Percentiles rank a stretch among this genome's conserved stretches.
These are phyloP conservation scores for Terana coerulea DNA, from an alignment of 768 basidiomycete species.

Conservation along the genomic window DNA sequence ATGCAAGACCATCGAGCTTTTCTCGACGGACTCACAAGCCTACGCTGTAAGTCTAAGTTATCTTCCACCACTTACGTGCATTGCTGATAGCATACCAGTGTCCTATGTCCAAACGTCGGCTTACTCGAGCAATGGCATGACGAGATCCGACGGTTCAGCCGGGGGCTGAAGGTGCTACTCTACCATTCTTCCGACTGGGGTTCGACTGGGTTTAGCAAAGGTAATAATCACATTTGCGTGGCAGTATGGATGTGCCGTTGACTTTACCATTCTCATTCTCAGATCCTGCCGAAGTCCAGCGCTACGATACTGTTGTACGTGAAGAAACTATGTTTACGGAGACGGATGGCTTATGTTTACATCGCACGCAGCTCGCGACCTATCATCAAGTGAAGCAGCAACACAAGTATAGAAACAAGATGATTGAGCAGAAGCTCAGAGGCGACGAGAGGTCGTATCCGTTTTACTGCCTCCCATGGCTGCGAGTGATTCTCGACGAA, in stretches of 20 bases:
- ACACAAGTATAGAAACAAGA: too few species aligned
- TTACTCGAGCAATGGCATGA: background rate
- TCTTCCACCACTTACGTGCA: background rate
- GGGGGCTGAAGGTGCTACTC: background rate
- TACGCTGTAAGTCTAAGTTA: background rate
- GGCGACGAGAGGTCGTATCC: background rate
- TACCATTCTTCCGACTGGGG: background rate
- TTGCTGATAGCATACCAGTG: background rate
- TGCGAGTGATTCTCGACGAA: conserved; percentile 7
- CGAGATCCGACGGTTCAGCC: background rate
- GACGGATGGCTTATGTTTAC: background rate
- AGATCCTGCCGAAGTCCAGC: background rate
- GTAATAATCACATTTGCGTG: background rate
- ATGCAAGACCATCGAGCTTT: background rate
- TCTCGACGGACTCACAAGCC: background rate
- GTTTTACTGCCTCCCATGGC: background rate
- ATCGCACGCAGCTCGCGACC: background rate
- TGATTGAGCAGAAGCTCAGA: too few species aligned
- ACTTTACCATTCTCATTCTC: background rate
- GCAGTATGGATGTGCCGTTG: too few species aligned
- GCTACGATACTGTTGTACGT: background rate
- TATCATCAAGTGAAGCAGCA: background rate
- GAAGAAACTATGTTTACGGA: too few species aligned
- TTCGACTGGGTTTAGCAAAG: background rate
- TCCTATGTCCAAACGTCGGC: conserved; percentile 2